Evolutionary conservation across 768 basidiomycete species (phyloP).

Genomic region (Hemileccinum impolitum): DNA sequence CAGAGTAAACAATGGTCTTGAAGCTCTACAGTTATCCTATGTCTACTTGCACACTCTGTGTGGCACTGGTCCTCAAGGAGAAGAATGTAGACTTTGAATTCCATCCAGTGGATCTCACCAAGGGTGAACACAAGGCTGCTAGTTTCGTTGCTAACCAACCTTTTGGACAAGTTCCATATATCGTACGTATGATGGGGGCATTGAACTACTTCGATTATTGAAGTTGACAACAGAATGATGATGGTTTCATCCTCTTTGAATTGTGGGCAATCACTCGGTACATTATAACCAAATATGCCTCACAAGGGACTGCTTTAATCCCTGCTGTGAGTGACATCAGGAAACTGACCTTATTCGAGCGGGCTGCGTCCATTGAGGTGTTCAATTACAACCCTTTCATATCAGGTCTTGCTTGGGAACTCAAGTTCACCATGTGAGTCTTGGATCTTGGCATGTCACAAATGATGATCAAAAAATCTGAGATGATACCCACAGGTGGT

Average conservation of each 20-base stretch:
- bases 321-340: conserved; percentile 30
- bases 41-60: conserved; percentile 51
- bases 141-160: conserved; percentile 52
- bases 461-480: not conserved
- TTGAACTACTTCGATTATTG: too few relatives aligned
- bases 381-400: conserved; percentile 50
- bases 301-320: conserved; percentile 34
- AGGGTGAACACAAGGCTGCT: conserved; percentile 44
- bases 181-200: conserved; percentile 1
- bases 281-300: conserved; percentile 37
- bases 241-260: conserved; percentile 43
- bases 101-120: conserved; percentile 38
- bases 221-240: conserved; percentile 25
- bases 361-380: conserved; percentile 48
- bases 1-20: conserved; percentile 14
- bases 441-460: too few relatives aligned
- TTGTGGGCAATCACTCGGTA: conserved; percentile 42
- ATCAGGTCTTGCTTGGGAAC: conserved; percentile 40
- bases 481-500: not conserved
- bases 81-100: conserved; percentile 55
- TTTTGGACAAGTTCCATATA: conserved; percentile 46
- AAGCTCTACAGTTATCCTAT: conserved; percentile 14
- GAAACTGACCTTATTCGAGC: conserved; percentile 46
- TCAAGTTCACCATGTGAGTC: conserved; percentile 44
- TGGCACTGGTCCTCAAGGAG: conserved; percentile 49